These are phyloP conservation scores for Acrocalymma vagum DNA, from an alignment of 2,329 filamentous ascomycete species.

Conservation along the genomic window DNA sequence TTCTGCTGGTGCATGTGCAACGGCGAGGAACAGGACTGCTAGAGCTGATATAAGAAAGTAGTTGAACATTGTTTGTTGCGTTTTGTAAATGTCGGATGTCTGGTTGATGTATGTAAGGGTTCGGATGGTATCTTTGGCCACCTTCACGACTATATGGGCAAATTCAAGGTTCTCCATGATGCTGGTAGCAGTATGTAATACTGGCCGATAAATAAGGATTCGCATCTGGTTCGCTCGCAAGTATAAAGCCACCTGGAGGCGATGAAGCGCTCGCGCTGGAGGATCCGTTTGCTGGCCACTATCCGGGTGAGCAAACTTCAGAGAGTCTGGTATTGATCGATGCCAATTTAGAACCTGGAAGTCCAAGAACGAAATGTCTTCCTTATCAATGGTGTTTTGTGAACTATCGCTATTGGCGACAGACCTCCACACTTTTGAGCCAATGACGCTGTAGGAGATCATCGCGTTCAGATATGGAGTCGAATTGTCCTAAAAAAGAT, in stretches of 20 bases:
- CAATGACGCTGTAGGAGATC: slow-evolving; percentile 83
- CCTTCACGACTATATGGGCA: slow-evolving; percentile 76
- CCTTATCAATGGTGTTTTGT: slow-evolving; percentile 68
- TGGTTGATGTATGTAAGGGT: slow-evolving; percentile 76
- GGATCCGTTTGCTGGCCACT: slow-evolving; percentile 50
- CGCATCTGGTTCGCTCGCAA: slow-evolving; percentile 89
- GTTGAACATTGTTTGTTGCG: slow-evolving; percentile 79
- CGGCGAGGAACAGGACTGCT: slow-evolving; percentile 78
- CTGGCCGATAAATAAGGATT: slow-evolving; percentile 86
- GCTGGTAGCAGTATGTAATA: slow-evolving; percentile 83
- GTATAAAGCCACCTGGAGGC: slow-evolving; percentile 84
- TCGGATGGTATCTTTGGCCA: slow-evolving; percentile 79
- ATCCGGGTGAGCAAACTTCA: slow-evolving; percentile 69
- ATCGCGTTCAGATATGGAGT: slow-evolving; percentile 81
- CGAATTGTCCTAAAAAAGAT: slow-evolving; percentile 47
- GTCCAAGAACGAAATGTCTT: slow-evolving; percentile 83
- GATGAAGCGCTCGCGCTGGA: slow-evolving; percentile 71
- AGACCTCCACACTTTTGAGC: slow-evolving; percentile 86
- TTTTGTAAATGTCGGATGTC: slow-evolving; percentile 75
- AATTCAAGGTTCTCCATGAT: slow-evolving; percentile 79
- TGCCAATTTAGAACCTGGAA: slow-evolving; percentile 90
- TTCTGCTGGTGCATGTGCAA: slow-evolving; percentile 75
- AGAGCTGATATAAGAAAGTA: slow-evolving; percentile 80
- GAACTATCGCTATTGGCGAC: slow-evolving; percentile 75
- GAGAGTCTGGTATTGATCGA: slow-evolving; percentile 70